Evolutionary conservation across 495 filamentous ascomycete species (phyloP).

Genomic region (Talaromyces liani): DNA sequence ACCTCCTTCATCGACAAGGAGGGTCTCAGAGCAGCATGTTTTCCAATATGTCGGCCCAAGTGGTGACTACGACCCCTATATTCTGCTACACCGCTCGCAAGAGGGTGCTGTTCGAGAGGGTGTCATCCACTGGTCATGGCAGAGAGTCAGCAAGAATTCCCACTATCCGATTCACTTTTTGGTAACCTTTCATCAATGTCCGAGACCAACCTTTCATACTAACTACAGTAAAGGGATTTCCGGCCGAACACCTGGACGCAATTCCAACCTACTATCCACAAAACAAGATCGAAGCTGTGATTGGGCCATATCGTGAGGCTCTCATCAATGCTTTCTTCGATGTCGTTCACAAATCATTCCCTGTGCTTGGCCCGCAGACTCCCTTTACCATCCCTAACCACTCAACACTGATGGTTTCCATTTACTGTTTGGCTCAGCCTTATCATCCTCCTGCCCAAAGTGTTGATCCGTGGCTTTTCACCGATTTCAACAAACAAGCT

Average conservation of each 20-base stretch:
- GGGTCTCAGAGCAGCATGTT: constrained; percentile 3
- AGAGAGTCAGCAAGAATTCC: constrained; percentile 7
- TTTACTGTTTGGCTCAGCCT: constrained; percentile 7
- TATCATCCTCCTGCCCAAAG: constrained; percentile 4
- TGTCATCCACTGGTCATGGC: constrained; percentile 5
- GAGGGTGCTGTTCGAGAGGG: constrained; percentile 4
- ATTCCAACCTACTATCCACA: constrained; percentile 5
- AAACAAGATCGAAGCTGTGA: constrained; percentile 5
- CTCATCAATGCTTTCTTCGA: constrained; percentile 4
- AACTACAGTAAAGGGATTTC: not conserved
- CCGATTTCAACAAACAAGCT: constrained; percentile 5
- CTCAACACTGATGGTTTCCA: constrained; percentile 5
- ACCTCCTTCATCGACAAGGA: constrained; percentile 3
- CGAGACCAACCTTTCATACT: not conserved
- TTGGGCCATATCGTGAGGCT: constrained; percentile 3
- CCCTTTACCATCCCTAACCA: constrained; percentile 1
- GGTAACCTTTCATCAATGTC: constrained; percentile 1
- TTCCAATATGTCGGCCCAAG: constrained; percentile 2
- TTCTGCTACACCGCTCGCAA: constrained; percentile 5
- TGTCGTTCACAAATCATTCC: constrained; percentile 5
- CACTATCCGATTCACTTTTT: constrained; percentile 6
- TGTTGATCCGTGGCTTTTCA: constrained; percentile 5
- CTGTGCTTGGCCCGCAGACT: constrained; percentile 4
- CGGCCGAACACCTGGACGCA: constrained; percentile 5
- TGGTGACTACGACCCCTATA: constrained; percentile 5